Evolutionary conservation across 768 basidiomycete species (phyloP).

Genomic region (Coprinopsis sp.): DNA sequence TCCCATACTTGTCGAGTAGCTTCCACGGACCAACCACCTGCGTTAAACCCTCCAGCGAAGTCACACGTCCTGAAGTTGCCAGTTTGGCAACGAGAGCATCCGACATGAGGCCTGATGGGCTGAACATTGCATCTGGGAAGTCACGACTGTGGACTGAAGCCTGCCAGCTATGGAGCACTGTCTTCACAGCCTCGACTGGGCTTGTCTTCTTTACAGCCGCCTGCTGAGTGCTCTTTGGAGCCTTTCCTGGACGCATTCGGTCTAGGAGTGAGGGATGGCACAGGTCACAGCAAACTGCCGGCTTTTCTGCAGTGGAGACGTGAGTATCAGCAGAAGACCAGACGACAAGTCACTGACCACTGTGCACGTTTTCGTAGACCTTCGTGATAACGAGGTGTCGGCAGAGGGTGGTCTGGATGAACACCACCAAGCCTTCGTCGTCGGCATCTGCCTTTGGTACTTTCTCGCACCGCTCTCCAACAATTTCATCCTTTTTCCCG

Average conservation of each 20-base stretch:
- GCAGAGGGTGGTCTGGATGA: slow-evolving; percentile 8
- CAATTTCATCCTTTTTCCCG: neutral
- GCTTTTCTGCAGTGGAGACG: neutral
- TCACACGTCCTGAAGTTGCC: neutral
- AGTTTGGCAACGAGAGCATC: neutral
- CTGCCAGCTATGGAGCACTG: neutral
- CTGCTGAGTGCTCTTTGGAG: neutral
- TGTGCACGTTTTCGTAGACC: slow-evolving; percentile 3
- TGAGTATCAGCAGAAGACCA: neutral
- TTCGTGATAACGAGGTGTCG: slow-evolving; percentile 1
- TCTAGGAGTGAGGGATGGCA: neutral
- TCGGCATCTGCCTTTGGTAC: neutral
- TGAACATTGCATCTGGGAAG: neutral
- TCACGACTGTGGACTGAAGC: neutral
- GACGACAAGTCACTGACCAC: neutral
- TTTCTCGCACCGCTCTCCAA: neutral
- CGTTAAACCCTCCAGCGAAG: too few relatives aligned
- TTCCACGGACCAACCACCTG: too few relatives aligned
- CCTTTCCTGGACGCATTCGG: neutral
- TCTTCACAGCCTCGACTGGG: neutral
- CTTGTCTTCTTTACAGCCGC: neutral
- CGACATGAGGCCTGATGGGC: neutral
- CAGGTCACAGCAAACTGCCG: slow-evolving; percentile 12
- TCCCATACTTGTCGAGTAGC: too few relatives aligned
- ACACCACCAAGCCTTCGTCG: slow-evolving; percentile 8